Evolutionary conservation across 2,329 filamentous ascomycete species (phyloP), one percentile per base, ranked within the genome.

Genomic region (Xylaria arbuscula): DNA sequence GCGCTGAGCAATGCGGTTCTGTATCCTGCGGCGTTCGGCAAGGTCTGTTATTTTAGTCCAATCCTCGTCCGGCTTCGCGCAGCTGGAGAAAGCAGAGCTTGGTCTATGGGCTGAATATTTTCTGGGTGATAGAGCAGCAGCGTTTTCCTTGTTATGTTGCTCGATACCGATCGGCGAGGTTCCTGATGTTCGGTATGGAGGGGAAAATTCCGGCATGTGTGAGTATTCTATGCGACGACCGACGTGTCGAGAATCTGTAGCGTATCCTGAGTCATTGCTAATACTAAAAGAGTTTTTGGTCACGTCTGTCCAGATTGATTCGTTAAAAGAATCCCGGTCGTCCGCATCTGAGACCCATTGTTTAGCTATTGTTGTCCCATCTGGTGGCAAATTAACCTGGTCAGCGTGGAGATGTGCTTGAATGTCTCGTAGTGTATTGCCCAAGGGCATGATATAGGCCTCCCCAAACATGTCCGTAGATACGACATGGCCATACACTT

Each of bases 41-140:
- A 98, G 90, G 81, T 98, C 95, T 66, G 95, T 97, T 80, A 98
- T 97, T 89, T 98, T 97, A 79, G 95, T 98, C 95, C 95, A 98
- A 84, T 98, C 95, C 83, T 98, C 95, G 78, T 98, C 94, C 63
- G 95, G 93, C 80, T 97, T 97, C 76, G 94, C 95, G 72, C 93
- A 97, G 76, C 92, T 92, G 83, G 93, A 97, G 85, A 97, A 97
- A 75, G 95, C 95, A 83, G 93, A 97, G 84, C 93, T 97, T 70
- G 93, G 97, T 79, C 90, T 91, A 78, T 93, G 90, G 72, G 84
- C 87, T 47, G 89, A 86, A 75, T 91, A 90, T 78, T 93, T 90
- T 79, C 91, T 89, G 60, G 90, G 85, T 64, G 84, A 74, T 53
- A 75, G 72, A 66, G 78, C 64, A 72, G 76, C 59, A 69, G 77